These are phyloP conservation scores for Oryza coarctata DNA, from an alignment of 176 grass and related monocot genomes.

Conservation along the genomic window DNA sequence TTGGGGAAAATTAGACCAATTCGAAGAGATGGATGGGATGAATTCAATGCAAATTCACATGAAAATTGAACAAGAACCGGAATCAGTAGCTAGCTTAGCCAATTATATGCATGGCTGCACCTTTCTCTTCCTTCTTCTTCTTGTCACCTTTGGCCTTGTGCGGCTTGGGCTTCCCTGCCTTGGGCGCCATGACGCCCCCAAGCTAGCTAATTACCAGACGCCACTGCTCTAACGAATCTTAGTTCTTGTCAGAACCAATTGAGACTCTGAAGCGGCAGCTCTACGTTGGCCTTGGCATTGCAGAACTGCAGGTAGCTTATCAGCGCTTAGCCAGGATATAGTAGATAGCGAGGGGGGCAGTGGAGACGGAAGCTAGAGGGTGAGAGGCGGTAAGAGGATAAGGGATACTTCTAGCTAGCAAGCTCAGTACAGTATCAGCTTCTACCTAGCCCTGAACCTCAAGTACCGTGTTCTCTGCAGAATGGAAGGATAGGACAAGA, in stretches of 20 bases:
- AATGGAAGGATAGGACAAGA: background rate
- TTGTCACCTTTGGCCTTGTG: slow-evolving; percentile 88
- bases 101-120: slow-evolving; percentile 40
- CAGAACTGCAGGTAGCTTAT: background rate
- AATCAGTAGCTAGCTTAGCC: background rate
- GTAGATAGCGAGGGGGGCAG: slow-evolving; percentile 34
- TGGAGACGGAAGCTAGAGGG: slow-evolving; percentile 24
- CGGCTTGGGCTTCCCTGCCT: slow-evolving; percentile 78
- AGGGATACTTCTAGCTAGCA: slow-evolving; percentile 30
- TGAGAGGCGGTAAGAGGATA: slow-evolving; percentile 36
- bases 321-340: background rate
- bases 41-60: background rate
- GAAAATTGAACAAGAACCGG: background rate
- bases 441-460: slow-evolving; percentile 20
- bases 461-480: background rate
- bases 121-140: slow-evolving; percentile 99
- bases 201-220: background rate
- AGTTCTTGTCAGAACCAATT: background rate
- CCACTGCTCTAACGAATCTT: background rate
- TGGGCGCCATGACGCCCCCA: slow-evolving; percentile 69
- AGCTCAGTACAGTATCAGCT: slow-evolving; percentile 30
- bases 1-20: background rate
- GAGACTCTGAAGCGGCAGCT: background rate
- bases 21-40: background rate
- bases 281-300: slow-evolving; percentile 41